A percentile compares a stretch with the other conserved stretches of the same genome.
Conservation (phyloP, 1,284 basidiomycete species). For the Cutaneotrichosporon dermatis region DNA sequence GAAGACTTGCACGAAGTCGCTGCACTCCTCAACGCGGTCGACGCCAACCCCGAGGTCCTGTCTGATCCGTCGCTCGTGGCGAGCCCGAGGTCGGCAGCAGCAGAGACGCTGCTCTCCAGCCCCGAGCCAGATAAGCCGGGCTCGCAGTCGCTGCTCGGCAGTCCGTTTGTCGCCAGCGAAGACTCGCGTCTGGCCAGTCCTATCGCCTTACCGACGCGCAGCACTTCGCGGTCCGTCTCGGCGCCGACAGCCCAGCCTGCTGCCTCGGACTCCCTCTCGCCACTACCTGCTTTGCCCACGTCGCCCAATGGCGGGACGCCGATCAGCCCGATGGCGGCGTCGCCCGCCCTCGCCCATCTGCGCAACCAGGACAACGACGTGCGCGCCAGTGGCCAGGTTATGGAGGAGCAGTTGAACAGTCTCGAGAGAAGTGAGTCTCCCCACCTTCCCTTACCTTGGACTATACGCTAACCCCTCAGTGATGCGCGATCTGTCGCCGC, state of each 20-base stretch:
- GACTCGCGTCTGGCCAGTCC: constrained; percentile 30
- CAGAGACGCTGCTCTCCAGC: neutral
- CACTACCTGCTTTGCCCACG: neutral
- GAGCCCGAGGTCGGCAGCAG: neutral
- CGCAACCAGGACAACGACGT: constrained; percentile 21
- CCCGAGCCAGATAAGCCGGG: no score
- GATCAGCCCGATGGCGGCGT: neutral
- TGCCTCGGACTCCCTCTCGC: no score
- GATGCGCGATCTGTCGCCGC: constrained; percentile 44
- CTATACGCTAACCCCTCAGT: constrained; percentile 27
- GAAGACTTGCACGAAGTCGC: constrained; percentile 2
- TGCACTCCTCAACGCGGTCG: constrained; percentile 2
- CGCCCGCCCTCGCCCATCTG: neutral
- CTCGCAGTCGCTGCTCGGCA: neutral
- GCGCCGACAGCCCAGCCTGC: neutral
- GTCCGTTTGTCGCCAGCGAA: neutral
- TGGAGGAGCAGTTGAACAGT: constrained; percentile 45
- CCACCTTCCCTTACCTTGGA: no score
- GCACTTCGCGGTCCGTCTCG: neutral
- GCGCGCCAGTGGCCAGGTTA: constrained; percentile 44
- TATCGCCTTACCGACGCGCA: constrained; percentile 14
- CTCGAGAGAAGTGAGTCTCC: constrained; percentile 40
- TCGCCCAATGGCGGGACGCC: neutral
- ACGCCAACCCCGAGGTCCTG: constrained; percentile 15
- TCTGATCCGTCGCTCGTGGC: neutral